phyloP scores from a whole-genome alignment of 257 asterid genomes.

The Nicotiana sylvestris region DNA sequence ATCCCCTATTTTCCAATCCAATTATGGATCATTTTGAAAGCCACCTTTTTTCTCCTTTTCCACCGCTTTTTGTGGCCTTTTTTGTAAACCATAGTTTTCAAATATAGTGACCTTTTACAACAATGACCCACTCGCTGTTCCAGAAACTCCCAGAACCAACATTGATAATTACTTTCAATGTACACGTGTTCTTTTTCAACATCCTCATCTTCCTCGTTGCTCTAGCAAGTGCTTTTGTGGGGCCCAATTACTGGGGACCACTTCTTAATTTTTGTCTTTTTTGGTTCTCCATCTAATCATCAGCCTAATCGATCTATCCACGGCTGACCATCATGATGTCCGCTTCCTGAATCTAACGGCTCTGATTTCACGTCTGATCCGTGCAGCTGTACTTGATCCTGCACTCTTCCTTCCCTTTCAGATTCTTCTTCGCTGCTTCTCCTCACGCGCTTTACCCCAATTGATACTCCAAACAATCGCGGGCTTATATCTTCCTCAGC shows the following conservation, averaged over 20 bases:
- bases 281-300: not conserved
- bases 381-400: slow-evolving; percentile 16
- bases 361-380: slow-evolving; percentile 37
- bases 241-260: not conserved
- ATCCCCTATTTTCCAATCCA: not conserved
- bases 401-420: not conserved
- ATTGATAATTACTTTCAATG: not conserved
- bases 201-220: not conserved
- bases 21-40: not conserved
- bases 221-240: not conserved
- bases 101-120: not conserved
- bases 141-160: slow-evolving; percentile 17
- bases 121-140: not conserved
- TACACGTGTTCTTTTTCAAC: slow-evolving; percentile 17
- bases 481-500: slow-evolving; percentile 31
- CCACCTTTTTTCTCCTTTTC: not conserved
- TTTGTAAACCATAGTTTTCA: not conserved
- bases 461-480: slow-evolving; percentile 59
- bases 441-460: slow-evolving; percentile 50
- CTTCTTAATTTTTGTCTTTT: not conserved
- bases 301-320: not conserved
- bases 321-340: slow-evolving; percentile 13
- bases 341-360: slow-evolving; percentile 35
- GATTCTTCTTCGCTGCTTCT: slow-evolving; percentile 20
- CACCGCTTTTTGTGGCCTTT: not conserved